phyloP scores from a whole-genome alignment of 2,329 filamentous ascomycete species.

The Emericellopsis atlantica region DNA sequence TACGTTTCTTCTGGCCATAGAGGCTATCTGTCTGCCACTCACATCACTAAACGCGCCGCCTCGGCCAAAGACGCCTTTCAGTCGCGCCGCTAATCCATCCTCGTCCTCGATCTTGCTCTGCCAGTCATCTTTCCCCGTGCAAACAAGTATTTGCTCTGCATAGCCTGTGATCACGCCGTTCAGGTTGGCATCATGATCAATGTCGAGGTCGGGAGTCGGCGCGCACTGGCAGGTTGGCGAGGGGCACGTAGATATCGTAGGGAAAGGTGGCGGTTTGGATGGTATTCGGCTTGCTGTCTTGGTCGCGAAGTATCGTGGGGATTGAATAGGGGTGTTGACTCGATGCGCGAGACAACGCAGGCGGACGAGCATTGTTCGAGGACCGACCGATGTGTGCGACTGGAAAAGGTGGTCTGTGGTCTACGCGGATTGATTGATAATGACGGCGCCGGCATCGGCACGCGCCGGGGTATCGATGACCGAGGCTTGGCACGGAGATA shows the following conservation, averaged over 20 bases:
- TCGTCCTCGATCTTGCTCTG: conserved; percentile 75
- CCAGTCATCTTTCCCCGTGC: conserved; percentile 74
- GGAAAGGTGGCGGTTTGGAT: conserved; percentile 18
- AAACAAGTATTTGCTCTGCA: conserved; percentile 71
- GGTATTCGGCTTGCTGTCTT: too few relatives aligned
- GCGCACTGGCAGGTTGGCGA: conserved; percentile 65
- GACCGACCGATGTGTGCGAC: too few relatives aligned
- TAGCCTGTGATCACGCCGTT: conserved; percentile 70
- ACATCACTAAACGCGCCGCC: conserved; percentile 57
- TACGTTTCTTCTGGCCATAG: neutral
- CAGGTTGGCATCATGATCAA: conserved; percentile 58
- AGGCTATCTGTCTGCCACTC: conserved; percentile 14
- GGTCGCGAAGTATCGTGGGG: too few relatives aligned
- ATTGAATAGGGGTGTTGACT: too few relatives aligned
- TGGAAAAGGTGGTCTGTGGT: too few relatives aligned
- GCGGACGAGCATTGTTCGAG: too few relatives aligned
- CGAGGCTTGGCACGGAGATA: too few relatives aligned
- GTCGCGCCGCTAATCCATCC: conserved; percentile 52
- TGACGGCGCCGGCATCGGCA: too few relatives aligned
- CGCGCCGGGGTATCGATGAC: too few relatives aligned
- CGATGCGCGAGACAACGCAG: too few relatives aligned
- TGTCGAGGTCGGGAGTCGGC: conserved; percentile 54
- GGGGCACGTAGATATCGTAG: conserved; percentile 49
- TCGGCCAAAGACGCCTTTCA: conserved; percentile 58
- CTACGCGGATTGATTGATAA: too few relatives aligned